Evolutionary conservation across 2,329 filamentous ascomycete species (phyloP).

Genomic region (Exophiala sideris): DNA sequence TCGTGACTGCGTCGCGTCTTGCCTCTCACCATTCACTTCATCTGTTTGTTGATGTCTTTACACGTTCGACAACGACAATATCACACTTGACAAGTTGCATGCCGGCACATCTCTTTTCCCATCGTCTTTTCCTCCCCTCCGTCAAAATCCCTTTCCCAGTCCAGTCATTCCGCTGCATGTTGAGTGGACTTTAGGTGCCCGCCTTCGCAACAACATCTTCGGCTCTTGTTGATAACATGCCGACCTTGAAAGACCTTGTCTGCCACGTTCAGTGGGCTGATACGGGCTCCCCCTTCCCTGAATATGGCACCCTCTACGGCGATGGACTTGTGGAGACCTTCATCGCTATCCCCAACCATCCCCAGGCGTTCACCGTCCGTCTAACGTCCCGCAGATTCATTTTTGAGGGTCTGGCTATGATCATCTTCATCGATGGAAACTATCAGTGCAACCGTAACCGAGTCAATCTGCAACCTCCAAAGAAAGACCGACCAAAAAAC

Average conservation of each 20-base stretch:
- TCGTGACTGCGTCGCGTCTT: too few relatives aligned
- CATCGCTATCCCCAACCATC: conserved; percentile 45
- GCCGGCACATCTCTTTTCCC: too few relatives aligned
- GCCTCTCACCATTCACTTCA: too few relatives aligned
- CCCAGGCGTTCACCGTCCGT: conserved; percentile 47
- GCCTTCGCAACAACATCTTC: not conserved
- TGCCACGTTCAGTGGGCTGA: conserved; percentile 51
- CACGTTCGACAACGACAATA: too few relatives aligned
- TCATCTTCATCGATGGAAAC: conserved; percentile 56
- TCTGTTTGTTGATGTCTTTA: too few relatives aligned
- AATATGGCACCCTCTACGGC: conserved; percentile 49
- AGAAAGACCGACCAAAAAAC: conserved; percentile 27
- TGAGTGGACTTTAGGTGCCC: too few relatives aligned
- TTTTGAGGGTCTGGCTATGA: conserved; percentile 51
- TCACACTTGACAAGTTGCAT: too few relatives aligned
- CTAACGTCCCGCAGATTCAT: conserved; percentile 51
- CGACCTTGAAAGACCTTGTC: conserved; percentile 50
- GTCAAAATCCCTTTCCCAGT: not conserved
- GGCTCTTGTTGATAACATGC: conserved; percentile 41
- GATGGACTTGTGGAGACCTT: conserved; percentile 53
- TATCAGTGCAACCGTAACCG: conserved; percentile 58
- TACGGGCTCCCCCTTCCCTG: conserved; percentile 44
- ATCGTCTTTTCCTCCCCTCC: too few relatives aligned
- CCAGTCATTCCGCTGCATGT: not conserved
- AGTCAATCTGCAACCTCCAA: conserved; percentile 38